A percentile compares a stretch with the other conserved stretches of the same genome.
phyloP scores from a whole-genome alignment of 1,284 basidiomycete species.

The Cutaneotrichosporon cutaneum region DNA sequence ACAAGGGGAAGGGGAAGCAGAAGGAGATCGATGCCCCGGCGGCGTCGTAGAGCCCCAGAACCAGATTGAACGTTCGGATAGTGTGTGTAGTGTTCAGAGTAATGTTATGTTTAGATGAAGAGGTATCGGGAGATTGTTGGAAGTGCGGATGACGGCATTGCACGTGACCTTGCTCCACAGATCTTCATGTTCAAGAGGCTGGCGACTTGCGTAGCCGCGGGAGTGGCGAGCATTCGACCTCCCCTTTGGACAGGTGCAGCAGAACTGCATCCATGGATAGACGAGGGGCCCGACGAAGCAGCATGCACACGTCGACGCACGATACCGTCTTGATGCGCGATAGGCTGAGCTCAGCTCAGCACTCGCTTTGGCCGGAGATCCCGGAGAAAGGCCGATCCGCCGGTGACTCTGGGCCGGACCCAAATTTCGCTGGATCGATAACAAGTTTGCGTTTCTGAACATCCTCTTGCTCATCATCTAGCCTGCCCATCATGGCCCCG shows the following conservation, averaged over 20 bases:
- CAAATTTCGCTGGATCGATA: not conserved
- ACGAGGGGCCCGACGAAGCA: no score
- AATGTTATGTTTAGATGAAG: not conserved
- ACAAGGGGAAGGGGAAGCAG: not conserved
- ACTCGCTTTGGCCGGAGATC: no score
- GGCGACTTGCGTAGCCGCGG: no score
- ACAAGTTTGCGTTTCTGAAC: not conserved
- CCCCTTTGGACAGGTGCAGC: no score
- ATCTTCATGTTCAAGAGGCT: not conserved
- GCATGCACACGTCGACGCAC: no score
- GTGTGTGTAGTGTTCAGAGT: not conserved
- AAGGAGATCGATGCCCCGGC: not conserved
- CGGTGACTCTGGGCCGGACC: not conserved
- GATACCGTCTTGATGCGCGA: no score
- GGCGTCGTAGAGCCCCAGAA: no score
- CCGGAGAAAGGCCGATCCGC: not conserved
- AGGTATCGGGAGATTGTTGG: no score
- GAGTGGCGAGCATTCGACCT: no score
- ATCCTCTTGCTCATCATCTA: not conserved
- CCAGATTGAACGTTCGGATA: no score
- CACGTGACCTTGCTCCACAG: not conserved
- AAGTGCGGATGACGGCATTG: not conserved
- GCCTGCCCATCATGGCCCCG: conserved; percentile 13
- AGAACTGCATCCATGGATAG: no score
- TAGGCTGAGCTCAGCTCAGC: no score